These are phyloP conservation scores for Sporisorium sorghi DNA, from an alignment of 1,284 basidiomycete genomes.

Conservation along the genomic window DNA sequence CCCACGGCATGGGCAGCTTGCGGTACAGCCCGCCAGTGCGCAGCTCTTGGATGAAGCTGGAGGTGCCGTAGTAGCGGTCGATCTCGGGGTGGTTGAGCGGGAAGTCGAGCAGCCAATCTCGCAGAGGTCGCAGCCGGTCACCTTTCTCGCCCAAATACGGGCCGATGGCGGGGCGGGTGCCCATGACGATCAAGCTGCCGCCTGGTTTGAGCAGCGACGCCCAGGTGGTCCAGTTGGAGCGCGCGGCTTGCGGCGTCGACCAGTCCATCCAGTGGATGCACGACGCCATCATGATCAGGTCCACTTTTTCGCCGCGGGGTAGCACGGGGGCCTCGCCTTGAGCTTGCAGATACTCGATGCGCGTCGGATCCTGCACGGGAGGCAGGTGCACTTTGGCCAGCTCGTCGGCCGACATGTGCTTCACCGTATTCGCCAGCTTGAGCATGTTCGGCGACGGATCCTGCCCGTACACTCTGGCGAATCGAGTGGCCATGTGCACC, in stretches of 20 bases:
- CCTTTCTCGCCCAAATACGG: slow-evolving; percentile 36
- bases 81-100: slow-evolving; percentile 26
- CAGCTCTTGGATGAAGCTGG: slow-evolving; percentile 2
- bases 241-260: slow-evolving; percentile 20
- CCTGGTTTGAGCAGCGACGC: slow-evolving; percentile 44
- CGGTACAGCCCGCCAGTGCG: slow-evolving; percentile 38
- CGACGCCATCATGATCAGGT: slow-evolving; percentile 49
- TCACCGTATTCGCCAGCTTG: slow-evolving; percentile 45
- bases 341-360: slow-evolving; percentile 35
- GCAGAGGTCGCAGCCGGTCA: slow-evolving; percentile 34
- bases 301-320: slow-evolving; percentile 40
- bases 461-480: slow-evolving; percentile 36
- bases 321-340: slow-evolving; percentile 37
- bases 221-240: slow-evolving; percentile 39
- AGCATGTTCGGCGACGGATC: slow-evolving; percentile 49
- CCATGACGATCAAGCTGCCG: slow-evolving; percentile 36
- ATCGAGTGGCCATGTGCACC: slow-evolving; percentile 45
- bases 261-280: slow-evolving; percentile 55
- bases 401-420: slow-evolving; percentile 42
- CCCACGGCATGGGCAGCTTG: slow-evolving; percentile 47
- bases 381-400: slow-evolving; percentile 33
- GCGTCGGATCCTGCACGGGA: slow-evolving; percentile 22
- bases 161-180: slow-evolving; percentile 36
- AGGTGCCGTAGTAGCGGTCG: slow-evolving; percentile 19
- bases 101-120: slow-evolving; percentile 47